Base-by-base conservation (phyloP, 2,329 filamentous ascomycete genomes). In the Fusarium buharicum region DNA sequence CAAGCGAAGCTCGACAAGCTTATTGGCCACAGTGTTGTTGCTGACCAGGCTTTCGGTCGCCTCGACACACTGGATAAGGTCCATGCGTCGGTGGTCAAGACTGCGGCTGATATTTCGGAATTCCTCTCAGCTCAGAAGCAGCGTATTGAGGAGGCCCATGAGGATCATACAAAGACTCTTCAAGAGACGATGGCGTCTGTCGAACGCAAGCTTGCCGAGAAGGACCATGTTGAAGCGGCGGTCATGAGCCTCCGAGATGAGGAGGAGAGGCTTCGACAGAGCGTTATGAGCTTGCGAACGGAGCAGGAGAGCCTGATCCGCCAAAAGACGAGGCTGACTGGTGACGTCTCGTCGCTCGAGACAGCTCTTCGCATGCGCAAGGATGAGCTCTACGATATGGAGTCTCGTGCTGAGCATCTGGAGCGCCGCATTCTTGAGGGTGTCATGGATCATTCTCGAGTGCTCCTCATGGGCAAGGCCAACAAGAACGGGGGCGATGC, bases 351-450 rank as follows among this genome's bases (percentile, higher is more conserved):
- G 6, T 91, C 92, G 9, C 84, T 99, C 2, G 92, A 98, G 74
- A 98, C 92, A 9, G 94, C 95, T 1, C 84, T 98, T 27, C 87
- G 90, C 16, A 88, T 98, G 53, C 90, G 95, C 50, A 90, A 92
- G 39, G 94, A 98, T 67, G 95, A 98, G 77, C 86, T 99, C 56
- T 87, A 92, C 40, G 84, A 90, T 22, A 97, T 99, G 91, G 94
- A 98, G 74, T 81, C 85, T 11, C 90, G 94, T 61, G 95, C 94
- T 3, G 93, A 97, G 74, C 86, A 87, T 4, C 82, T 99, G 20
- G 95, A 99, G 78, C 90, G 93, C 48, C 89, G 95, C 22, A 97
- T 99, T 67, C 80, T 99, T 28, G 94, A 98, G 66, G 93, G 94
- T 22, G 92, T 98, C 62, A 96, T 99, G 79, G 93, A 98, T 69